A percentile compares a stretch with the other conserved stretches of the same genome.
Evolutionary conservation across 2,329 filamentous ascomycete species (phyloP).

Genomic region (Claviceps cyperi): DNA sequence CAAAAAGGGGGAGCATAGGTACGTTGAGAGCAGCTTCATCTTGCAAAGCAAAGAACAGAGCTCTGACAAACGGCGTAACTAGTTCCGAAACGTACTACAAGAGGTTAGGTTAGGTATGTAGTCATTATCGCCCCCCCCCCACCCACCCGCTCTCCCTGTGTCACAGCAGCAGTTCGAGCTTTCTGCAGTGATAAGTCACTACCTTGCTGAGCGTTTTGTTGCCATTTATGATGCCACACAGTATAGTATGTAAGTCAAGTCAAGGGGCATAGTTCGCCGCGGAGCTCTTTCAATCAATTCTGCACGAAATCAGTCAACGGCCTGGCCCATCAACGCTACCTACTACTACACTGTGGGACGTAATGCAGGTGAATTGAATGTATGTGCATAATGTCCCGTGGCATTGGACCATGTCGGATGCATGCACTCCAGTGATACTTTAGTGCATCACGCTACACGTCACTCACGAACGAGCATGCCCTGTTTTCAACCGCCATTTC

Average conservation of each 20-base stretch:
- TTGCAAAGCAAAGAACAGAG: neutral
- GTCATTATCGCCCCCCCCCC: neutral
- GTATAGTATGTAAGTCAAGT: neutral
- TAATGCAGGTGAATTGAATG: neutral
- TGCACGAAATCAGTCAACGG: neutral
- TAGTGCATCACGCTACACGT: neutral
- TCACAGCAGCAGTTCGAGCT: neutral
- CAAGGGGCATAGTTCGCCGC: neutral
- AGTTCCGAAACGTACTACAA: too few species aligned
- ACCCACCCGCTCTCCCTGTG: neutral
- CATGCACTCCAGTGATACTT: neutral
- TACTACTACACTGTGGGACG: neutral
- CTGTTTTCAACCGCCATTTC: conserved; percentile 1
- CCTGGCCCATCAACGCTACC: neutral
- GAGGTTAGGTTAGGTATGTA: too few species aligned
- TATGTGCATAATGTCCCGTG: neutral
- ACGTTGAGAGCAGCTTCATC: neutral
- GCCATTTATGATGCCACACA: neutral
- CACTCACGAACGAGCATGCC: neutral
- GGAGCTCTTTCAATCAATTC: neutral
- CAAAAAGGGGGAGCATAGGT: neutral
- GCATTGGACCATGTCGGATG: neutral
- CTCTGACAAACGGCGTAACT: neutral
- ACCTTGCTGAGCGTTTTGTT: neutral
- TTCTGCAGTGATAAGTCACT: neutral